Conservation (phyloP, 2,329 filamentous ascomycete genomes). For the Lachnellula subtilissima region DNA sequence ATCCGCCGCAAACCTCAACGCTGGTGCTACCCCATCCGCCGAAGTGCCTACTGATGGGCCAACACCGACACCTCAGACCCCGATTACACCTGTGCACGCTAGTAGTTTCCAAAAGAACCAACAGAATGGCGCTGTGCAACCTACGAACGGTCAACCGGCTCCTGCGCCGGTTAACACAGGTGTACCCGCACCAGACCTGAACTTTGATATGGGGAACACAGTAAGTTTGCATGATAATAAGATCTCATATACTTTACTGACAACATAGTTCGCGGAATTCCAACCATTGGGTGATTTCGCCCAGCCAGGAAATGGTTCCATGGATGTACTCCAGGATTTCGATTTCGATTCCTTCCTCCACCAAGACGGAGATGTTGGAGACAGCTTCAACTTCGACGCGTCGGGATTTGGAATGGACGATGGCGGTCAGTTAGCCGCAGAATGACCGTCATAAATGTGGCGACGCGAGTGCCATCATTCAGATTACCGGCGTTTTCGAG, state of each 20-base stretch:
- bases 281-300: constrained; percentile 45
- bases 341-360: constrained; percentile 67
- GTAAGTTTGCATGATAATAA: constrained; percentile 10
- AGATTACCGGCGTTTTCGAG: constrained; percentile 30
- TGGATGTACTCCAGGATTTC: constrained; percentile 60
- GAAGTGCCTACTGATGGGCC: constrained; percentile 54
- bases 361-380: constrained; percentile 44
- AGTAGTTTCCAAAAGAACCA: constrained; percentile 41
- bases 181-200: constrained; percentile 45
- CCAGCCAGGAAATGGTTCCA: constrained; percentile 45
- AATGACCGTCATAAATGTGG: constrained; percentile 33
- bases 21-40: constrained; percentile 52
- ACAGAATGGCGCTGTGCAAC: constrained; percentile 41
- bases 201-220: constrained; percentile 44
- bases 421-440: constrained; percentile 51
- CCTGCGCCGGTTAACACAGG: constrained; percentile 38
- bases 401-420: constrained; percentile 49
- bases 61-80: constrained; percentile 56
- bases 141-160: constrained; percentile 35
- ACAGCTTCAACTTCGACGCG: constrained; percentile 50
- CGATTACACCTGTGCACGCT: constrained; percentile 55
- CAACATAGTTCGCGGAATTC: constrained; percentile 25
- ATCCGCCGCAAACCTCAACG: constrained; percentile 50
- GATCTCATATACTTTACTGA: constrained; percentile 1
- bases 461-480: constrained; percentile 18